A percentile compares a stretch with the other conserved stretches of the same genome.
Evolutionary conservation across 2,329 filamentous ascomycete genomes (phyloP).

Genomic region (Calonectria henricotiae): DNA sequence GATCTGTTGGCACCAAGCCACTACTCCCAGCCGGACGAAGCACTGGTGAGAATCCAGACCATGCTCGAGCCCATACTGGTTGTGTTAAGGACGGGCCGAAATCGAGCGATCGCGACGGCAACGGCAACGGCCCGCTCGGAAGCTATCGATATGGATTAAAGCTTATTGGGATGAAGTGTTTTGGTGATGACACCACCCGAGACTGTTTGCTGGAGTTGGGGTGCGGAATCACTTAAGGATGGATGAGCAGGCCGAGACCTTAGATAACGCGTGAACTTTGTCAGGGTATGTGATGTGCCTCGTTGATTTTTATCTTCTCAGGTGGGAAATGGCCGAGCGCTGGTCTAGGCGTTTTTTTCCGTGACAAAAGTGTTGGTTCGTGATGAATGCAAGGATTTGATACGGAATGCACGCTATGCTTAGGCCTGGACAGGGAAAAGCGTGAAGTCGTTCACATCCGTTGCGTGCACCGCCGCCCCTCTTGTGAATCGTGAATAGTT

Average conservation of each 20-base stretch:
- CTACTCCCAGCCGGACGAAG: neutral
- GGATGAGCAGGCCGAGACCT: neutral
- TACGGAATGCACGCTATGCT: neutral
- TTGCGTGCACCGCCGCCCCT: neutral
- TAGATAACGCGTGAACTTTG: neutral
- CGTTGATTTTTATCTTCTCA: neutral
- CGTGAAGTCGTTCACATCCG: neutral
- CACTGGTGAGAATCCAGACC: neutral
- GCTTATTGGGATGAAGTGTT: neutral
- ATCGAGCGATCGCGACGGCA: neutral
- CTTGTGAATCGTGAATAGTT: neutral
- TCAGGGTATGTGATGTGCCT: neutral
- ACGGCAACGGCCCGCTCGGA: constrained; percentile 11
- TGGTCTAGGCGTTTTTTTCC: constrained; percentile 9
- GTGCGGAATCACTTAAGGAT: neutral
- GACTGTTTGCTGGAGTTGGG: constrained; percentile 10
- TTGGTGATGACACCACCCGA: neutral
- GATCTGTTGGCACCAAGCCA: neutral
- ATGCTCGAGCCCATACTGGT: neutral
- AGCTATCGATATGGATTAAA: neutral
- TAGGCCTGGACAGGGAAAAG: neutral
- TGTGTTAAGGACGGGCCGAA: neutral
- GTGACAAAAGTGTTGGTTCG: neutral
- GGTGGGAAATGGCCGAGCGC: constrained; percentile 3
- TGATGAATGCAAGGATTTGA: neutral